phyloP scores from a whole-genome alignment of 768 basidiomycete species.

The Fistulinella prunicolor region DNA sequence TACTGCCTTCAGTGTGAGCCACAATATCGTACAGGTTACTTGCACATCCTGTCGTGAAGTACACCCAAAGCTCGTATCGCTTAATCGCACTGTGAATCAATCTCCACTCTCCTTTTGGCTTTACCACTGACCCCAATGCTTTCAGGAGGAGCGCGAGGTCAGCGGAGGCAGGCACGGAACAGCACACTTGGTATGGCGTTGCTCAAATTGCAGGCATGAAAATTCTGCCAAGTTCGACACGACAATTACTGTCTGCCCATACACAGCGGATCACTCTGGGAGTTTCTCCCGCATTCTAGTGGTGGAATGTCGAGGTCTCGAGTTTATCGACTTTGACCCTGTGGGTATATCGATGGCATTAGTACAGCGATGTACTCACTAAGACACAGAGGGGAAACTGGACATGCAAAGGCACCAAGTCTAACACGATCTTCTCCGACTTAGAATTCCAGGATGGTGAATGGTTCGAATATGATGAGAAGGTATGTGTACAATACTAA shows the following conservation, averaged over 20 bases:
- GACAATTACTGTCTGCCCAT: constrained; percentile 47
- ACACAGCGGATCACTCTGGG: constrained; percentile 56
- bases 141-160: constrained; percentile 65
- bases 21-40: constrained; percentile 48
- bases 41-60: constrained; percentile 78
- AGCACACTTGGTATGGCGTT: constrained; percentile 82
- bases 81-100: constrained; percentile 62
- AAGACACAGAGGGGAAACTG: constrained; percentile 60
- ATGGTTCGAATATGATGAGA: constrained; percentile 93
- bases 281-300: constrained; percentile 63
- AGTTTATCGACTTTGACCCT: constrained; percentile 77
- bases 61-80: constrained; percentile 66
- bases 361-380: neutral
- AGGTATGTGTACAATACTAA: constrained; percentile 42
- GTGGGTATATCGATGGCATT: constrained; percentile 37
- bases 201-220: constrained; percentile 74
- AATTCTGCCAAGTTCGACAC: constrained; percentile 77
- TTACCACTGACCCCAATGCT: constrained; percentile 3
- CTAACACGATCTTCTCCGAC: constrained; percentile 56
- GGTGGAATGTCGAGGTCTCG: constrained; percentile 85
- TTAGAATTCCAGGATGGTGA: constrained; percentile 50
- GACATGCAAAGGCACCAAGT: constrained; percentile 65
- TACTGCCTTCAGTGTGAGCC: constrained; percentile 1
- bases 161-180: constrained; percentile 62
- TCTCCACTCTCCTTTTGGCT: neutral